Percentiles rank a stretch among this genome's conserved stretches.
phyloP scores from a whole-genome alignment of 352 stramenopile species.

The Phytopythium delawarense region DNA sequence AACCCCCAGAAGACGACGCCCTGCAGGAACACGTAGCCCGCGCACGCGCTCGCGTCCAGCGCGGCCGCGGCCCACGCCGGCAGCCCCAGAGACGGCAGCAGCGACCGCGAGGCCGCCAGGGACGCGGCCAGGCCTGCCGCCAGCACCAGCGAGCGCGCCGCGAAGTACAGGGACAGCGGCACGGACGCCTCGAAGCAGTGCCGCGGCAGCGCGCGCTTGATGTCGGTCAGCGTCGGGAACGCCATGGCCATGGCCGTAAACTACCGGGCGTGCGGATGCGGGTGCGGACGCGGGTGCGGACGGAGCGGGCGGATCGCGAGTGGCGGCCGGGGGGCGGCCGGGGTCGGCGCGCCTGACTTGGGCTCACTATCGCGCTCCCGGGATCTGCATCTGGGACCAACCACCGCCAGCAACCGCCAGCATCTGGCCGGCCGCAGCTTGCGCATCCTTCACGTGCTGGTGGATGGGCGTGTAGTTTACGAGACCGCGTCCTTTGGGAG shows the following conservation, averaged over 20 bases:
- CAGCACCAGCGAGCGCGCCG: constrained; percentile 46
- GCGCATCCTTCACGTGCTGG: too few relatives aligned
- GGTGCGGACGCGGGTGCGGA: not conserved
- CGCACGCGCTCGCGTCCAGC: constrained; percentile 45
- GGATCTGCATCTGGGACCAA: not conserved
- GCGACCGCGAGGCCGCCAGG: constrained; percentile 35
- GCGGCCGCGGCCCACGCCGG: constrained; percentile 7
- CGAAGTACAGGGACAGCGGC: constrained; percentile 71
- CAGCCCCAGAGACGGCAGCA: constrained; percentile 3
- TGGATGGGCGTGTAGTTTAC: too few relatives aligned
- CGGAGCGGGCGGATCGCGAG: not conserved
- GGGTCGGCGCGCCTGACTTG: not conserved
- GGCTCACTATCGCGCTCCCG: not conserved
- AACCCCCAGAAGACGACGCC: constrained; percentile 82
- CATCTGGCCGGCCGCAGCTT: not conserved
- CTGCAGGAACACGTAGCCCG: constrained; percentile 62
- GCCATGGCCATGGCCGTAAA: constrained; percentile 25
- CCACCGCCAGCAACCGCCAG: not conserved
- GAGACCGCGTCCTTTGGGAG: too few relatives aligned
- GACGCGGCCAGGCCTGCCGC: constrained; percentile 34
- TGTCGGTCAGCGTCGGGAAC: constrained; percentile 77
- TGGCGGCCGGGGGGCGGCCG: not conserved
- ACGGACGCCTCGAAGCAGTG: constrained; percentile 73
- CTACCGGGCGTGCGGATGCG: not conserved
- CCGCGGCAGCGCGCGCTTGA: constrained; percentile 72